These are phyloP conservation scores for Tetrapisispora phaffii DNA, from an alignment of 805 yeast genomes.

Conservation along the genomic window DNA sequence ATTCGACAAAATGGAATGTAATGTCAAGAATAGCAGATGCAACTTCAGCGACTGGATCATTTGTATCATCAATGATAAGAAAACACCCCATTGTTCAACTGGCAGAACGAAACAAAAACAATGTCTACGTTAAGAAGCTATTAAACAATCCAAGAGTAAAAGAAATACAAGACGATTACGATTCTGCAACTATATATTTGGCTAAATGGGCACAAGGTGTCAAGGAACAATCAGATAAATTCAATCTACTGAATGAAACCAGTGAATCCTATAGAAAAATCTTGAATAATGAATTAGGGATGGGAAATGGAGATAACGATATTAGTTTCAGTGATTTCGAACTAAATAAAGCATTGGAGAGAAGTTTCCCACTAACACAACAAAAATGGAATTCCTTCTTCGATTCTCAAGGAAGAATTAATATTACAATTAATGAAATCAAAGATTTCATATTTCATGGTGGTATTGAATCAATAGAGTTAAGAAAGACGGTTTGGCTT, in stretches of 20 bases:
- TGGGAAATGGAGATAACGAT: constrained; percentile 25
- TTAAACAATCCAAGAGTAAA: constrained; percentile 72
- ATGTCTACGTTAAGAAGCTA: constrained; percentile 37
- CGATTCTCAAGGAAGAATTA: constrained; percentile 65
- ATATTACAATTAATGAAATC: constrained; percentile 66
- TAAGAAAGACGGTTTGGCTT: constrained; percentile 74
- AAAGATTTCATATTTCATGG: constrained; percentile 85
- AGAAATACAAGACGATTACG: constrained; percentile 76
- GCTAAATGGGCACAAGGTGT: constrained; percentile 97
- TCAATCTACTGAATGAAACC: constrained; percentile 36
- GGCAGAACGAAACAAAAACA: constrained; percentile 36
- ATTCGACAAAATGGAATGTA: constrained; percentile 70
- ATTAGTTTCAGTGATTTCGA: constrained; percentile 22
- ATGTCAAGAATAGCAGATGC: constrained; percentile 77
- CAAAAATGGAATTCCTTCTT: constrained; percentile 82
- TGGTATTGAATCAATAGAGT: constrained; percentile 46
- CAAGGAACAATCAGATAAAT: constrained; percentile 76
- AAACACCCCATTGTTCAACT: constrained; percentile 25
- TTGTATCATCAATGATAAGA: constrained; percentile 16
- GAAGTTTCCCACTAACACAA: constrained; percentile 35
- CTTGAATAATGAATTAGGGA: constrained; percentile 43
- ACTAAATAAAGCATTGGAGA: constrained; percentile 51
- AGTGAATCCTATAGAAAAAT: constrained; percentile 49
- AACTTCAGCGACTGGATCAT: constrained; percentile 34
- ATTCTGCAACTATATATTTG: constrained; percentile 79